These are phyloP conservation scores for Arxiozyma heterogenica DNA, from an alignment of 1,139 yeast species.

Conservation along the genomic window DNA sequence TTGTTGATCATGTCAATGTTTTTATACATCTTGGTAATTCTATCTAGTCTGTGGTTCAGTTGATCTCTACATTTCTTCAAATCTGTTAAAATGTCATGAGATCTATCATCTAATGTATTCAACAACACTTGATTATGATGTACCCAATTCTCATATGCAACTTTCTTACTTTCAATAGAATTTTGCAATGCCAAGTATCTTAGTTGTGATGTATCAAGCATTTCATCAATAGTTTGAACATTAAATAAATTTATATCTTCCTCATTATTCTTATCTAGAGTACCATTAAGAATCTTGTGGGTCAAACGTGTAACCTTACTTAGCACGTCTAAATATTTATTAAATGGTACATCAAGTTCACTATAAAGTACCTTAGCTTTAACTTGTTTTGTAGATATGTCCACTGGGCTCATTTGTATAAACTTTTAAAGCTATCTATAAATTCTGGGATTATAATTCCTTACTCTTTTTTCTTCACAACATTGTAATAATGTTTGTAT, in stretches of 20 bases:
- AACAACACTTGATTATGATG: conserved; percentile 13
- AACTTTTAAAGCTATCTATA: background rate
- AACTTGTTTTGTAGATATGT: conserved; percentile 14
- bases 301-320: conserved; percentile 14
- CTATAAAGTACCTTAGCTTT: conserved; percentile 21
- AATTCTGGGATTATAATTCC: background rate
- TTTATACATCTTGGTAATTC: conserved; percentile 20
- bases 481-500: too few species aligned
- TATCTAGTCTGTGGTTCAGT: conserved; percentile 11
- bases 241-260: conserved; percentile 8
- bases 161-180: conserved; percentile 19
- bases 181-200: conserved; percentile 19
- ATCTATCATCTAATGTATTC: conserved; percentile 8
- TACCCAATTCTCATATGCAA: conserved; percentile 19
- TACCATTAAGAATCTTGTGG: conserved; percentile 14
- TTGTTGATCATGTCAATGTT: conserved; percentile 20
- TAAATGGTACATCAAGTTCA: conserved; percentile 21
- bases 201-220: conserved; percentile 13
- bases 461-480: background rate
- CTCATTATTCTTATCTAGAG: conserved; percentile 6
- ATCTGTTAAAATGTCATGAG: conserved; percentile 10
- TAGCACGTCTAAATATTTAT: conserved; percentile 18
- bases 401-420: background rate
- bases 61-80: conserved; percentile 11
- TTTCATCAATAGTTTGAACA: conserved; percentile 7